A percentile compares a stretch with the other conserved stretches of the same genome.
phyloP scores from a whole-genome alignment of 2,329 filamentous ascomycete species.

The Scorias spongiosa region DNA sequence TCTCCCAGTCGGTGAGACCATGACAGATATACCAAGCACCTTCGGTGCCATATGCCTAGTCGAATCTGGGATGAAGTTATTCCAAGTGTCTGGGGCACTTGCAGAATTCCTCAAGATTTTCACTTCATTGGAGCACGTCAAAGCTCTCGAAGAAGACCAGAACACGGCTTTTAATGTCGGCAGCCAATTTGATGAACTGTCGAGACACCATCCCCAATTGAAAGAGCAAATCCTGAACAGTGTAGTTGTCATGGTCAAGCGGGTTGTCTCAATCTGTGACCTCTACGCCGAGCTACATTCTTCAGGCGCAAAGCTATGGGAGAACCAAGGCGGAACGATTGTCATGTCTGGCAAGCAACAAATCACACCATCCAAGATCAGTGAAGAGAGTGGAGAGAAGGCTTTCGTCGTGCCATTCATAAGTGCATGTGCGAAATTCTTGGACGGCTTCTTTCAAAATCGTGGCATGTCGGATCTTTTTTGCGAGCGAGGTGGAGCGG shows the following conservation, averaged over 20 bases:
- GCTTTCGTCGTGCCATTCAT: slow-evolving; percentile 40
- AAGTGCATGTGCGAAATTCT: slow-evolving; percentile 59
- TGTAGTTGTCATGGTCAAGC: slow-evolving; percentile 76
- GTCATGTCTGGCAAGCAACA: slow-evolving; percentile 28
- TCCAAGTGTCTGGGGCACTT: slow-evolving; percentile 67
- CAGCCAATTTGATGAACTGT: slow-evolving; percentile 79
- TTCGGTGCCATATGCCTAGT: slow-evolving; percentile 92
- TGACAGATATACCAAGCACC: slow-evolving; percentile 70
- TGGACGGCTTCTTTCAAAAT: slow-evolving; percentile 64
- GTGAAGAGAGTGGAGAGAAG: slow-evolving; percentile 22
- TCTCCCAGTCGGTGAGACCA: slow-evolving; percentile 74
- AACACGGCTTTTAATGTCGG: slow-evolving; percentile 63
- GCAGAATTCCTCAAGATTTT: slow-evolving; percentile 93
- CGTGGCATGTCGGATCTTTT: slow-evolving; percentile 56
- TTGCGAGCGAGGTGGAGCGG: slow-evolving; percentile 64
- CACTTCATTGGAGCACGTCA: slow-evolving; percentile 77
- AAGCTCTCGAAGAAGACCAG: slow-evolving; percentile 61
- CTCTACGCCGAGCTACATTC: slow-evolving; percentile 52
- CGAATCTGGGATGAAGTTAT: slow-evolving; percentile 70
- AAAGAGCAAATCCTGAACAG: slow-evolving; percentile 67
- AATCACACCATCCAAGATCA: slow-evolving; percentile 19
- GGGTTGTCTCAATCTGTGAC: slow-evolving; percentile 60
- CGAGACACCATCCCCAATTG: slow-evolving; percentile 78
- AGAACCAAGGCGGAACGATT: slow-evolving; percentile 22
- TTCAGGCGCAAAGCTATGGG: slow-evolving; percentile 66